These are phyloP conservation scores for Ogataea hybrid DNA, from an alignment of 1,139 yeast genomes.

Conservation along the genomic window DNA sequence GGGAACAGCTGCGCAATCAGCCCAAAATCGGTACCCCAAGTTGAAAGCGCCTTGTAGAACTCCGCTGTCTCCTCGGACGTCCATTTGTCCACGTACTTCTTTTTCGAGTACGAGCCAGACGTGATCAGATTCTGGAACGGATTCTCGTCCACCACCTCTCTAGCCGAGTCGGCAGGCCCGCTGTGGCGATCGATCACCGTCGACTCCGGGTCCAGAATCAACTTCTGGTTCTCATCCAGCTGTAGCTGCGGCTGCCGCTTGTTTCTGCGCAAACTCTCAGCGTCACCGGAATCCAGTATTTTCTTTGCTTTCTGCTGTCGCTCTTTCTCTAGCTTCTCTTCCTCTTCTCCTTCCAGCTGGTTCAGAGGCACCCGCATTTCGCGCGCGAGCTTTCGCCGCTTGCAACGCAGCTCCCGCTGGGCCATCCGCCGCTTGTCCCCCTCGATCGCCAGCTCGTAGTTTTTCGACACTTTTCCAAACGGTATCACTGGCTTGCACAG, in stretches of 20 bases:
- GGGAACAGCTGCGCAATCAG: slow-evolving; percentile 87
- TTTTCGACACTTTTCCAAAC: slow-evolving; percentile 68
- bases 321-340: slow-evolving; percentile 30
- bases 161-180: slow-evolving; percentile 29
- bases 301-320: slow-evolving; percentile 31
- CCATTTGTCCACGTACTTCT: slow-evolving; percentile 81
- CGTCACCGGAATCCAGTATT: slow-evolving; percentile 20
- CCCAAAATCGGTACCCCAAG: slow-evolving; percentile 96
- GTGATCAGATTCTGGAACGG: slow-evolving; percentile 77
- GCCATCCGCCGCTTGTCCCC: slow-evolving; percentile 45
- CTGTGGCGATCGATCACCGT: slow-evolving; percentile 69
- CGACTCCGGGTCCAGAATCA: slow-evolving; percentile 75
- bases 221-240: slow-evolving; percentile 39
- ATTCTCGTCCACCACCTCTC: slow-evolving; percentile 61
- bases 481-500: slow-evolving; percentile 79
- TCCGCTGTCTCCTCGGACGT: slow-evolving; percentile 65
- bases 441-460: slow-evolving; percentile 58
- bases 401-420: slow-evolving; percentile 38
- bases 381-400: slow-evolving; percentile 44
- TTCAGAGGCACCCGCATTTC: slow-evolving; percentile 37
- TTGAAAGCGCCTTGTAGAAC: slow-evolving; percentile 76
- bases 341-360: slow-evolving; percentile 29
- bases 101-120: slow-evolving; percentile 70
- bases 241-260: slow-evolving; percentile 45
- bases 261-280: slow-evolving; percentile 8